phyloP scores from a whole-genome alignment of 2,329 filamentous ascomycete genomes.

The Phyllosticta citrichinensis region DNA sequence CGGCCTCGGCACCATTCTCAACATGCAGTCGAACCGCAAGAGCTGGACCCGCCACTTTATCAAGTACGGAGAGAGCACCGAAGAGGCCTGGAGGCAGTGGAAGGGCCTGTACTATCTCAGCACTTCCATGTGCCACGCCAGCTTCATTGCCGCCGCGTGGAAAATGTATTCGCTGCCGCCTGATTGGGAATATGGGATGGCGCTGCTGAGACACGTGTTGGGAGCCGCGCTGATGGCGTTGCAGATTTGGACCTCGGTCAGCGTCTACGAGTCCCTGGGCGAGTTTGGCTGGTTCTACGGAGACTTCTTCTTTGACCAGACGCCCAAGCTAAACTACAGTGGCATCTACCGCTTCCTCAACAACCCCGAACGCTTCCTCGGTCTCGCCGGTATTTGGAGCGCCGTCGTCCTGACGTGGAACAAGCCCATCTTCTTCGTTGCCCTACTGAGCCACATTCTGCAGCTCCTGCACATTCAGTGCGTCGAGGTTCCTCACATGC shows the following conservation, averaged over 20 bases:
- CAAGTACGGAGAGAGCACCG: slow-evolving; percentile 83
- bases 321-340: slow-evolving; percentile 82
- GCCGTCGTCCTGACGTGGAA: slow-evolving; percentile 89
- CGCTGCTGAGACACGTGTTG: slow-evolving; percentile 76
- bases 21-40: slow-evolving; percentile 79
- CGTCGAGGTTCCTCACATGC: slow-evolving; percentile 94
- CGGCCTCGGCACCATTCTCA: slow-evolving; percentile 76
- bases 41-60: slow-evolving; percentile 96
- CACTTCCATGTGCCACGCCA: slow-evolving; percentile 80
- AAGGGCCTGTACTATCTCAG: slow-evolving; percentile 91
- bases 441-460: slow-evolving; percentile 73
- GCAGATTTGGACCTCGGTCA: slow-evolving; percentile 85
- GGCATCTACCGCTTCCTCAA: slow-evolving; percentile 98
- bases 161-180: slow-evolving; percentile 87
- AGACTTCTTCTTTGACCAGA: slow-evolving; percentile 93
- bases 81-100: slow-evolving; percentile 96
- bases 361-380: slow-evolving; percentile 90
- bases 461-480: slow-evolving; percentile 83
- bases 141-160: slow-evolving; percentile 85
- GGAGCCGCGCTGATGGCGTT: slow-evolving; percentile 71
- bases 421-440: slow-evolving; percentile 74
- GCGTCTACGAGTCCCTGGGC: slow-evolving; percentile 89
- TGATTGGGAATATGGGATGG: slow-evolving; percentile 81
- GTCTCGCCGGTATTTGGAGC: slow-evolving; percentile 91
- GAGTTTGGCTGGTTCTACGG: slow-evolving; percentile 99